These are phyloP conservation scores for Colletotrichum incanum DNA, from an alignment of 2,329 filamentous ascomycete species.

Conservation along the genomic window DNA sequence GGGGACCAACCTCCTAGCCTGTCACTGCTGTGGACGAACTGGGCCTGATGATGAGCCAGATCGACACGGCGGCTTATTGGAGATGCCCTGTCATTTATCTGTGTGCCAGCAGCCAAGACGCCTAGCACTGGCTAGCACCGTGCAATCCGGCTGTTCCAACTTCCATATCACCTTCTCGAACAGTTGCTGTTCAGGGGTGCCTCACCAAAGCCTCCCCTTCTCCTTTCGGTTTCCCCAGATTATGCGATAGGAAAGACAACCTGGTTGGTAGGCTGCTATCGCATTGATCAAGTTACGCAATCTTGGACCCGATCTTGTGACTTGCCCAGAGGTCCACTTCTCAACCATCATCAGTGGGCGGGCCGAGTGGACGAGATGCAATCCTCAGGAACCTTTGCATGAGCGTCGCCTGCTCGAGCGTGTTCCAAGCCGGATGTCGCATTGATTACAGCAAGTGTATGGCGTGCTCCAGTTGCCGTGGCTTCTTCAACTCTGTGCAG, in stretches of 20 bases:
- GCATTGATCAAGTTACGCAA: conserved; percentile 39
- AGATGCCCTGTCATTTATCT: neutral
- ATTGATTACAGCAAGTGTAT: conserved; percentile 27
- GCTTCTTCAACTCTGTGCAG: conserved; percentile 16
- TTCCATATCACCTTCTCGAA: conserved; percentile 29
- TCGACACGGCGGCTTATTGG: conserved; percentile 10
- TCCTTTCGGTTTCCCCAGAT: conserved; percentile 28
- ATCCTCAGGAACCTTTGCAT: conserved; percentile 37
- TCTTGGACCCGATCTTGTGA: conserved; percentile 34
- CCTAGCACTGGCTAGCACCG: conserved; percentile 5
- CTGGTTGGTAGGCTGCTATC: conserved; percentile 34
- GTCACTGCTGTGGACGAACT: conserved; percentile 7
- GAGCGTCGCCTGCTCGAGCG: conserved; percentile 32
- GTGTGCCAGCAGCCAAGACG: conserved; percentile 20
- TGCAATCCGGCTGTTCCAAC: neutral
- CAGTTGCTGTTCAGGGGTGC: conserved; percentile 27
- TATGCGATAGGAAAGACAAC: conserved; percentile 30
- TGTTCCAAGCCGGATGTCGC: conserved; percentile 24
- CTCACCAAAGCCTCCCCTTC: conserved; percentile 15
- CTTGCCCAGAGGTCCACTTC: conserved; percentile 35
- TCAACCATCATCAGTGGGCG: conserved; percentile 10
- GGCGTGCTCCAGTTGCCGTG: conserved; percentile 25
- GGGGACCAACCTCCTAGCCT: neutral
- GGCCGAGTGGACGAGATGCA: neutral
- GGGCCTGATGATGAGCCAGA: neutral